phyloP scores from a whole-genome alignment of 768 basidiomycete species.

The Boletus speciosus region DNA sequence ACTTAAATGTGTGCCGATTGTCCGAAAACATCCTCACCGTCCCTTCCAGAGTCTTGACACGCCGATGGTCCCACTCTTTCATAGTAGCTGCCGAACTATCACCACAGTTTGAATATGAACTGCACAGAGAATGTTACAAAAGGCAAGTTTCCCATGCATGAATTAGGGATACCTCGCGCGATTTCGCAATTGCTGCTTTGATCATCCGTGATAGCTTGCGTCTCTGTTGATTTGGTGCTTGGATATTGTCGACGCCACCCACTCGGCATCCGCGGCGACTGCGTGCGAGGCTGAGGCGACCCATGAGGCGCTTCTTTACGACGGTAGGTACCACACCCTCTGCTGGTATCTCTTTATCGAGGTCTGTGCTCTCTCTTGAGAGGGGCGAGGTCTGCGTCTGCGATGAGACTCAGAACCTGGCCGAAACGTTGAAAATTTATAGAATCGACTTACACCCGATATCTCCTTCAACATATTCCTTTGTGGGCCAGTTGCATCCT shows the following conservation, averaged over 20 bases:
- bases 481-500: background rate
- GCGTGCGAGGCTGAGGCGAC: conserved; percentile 5
- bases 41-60: conserved; percentile 2
- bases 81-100: conserved; percentile 3
- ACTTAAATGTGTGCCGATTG: conserved; percentile 9
- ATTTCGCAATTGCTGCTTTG: conserved; percentile 19
- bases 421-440: background rate
- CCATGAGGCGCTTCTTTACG: background rate
- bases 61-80: background rate
- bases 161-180: conserved; percentile 21
- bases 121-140: conserved; percentile 18
- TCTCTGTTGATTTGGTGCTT: conserved; percentile 7
- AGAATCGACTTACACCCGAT: conserved; percentile 14
- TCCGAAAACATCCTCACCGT: conserved; percentile 4
- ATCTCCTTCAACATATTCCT: conserved; percentile 13
- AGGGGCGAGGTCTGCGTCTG: conserved; percentile 10
- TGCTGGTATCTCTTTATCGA: conserved; percentile 1
- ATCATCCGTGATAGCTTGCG: conserved; percentile 18
- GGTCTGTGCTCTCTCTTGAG: conserved; percentile 4
- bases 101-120: conserved; percentile 24
- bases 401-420: conserved; percentile 4
- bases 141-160: conserved; percentile 15
- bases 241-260: conserved; percentile 3
- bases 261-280: background rate
- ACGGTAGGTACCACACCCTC: conserved; percentile 7